Base-by-base conservation (phyloP, 2,329 filamentous ascomycete genomes). In the Tolypocladium endophyticum region DNA sequence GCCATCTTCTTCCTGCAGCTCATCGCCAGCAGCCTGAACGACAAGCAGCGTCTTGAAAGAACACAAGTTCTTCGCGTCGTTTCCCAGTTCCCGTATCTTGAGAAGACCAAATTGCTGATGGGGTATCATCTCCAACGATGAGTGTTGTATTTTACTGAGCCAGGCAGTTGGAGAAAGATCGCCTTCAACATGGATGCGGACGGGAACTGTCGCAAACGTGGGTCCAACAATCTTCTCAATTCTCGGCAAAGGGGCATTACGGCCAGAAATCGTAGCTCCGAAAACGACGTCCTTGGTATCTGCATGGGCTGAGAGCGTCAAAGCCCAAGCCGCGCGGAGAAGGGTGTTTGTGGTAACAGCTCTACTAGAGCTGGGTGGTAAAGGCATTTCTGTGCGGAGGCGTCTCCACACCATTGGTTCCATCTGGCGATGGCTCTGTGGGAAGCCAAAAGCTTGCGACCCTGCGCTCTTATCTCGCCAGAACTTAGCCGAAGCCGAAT, bases 101-200 rank as follows among this genome's bases (percentile, higher is more conserved):
- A 56, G 47, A 52, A 59, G 58, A 33, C 58, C 58, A 28, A 59
- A 52, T 14, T 59, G 58, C 20, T 59, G 58, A 33, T 59, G 58
- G 2, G 55, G 55, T 30, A 56, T 45, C 38, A 45, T 45, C 4
- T 56, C 55, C 4, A 45, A 45, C 23, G 55, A 35, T 9, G 39
- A 43, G 28, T n/a, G 36, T 9, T 56, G 55, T 33, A 56, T 39
- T 14, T 25, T n/a, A 4, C 5, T 20, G 1, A 56, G 14, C 38
- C 39, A 41, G 35, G 45, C 25, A 30, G 14, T 16, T 3, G 45
- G 14, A 20, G 39, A 8, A 25, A 11, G 1, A 11, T 30, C 16
- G 28, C n/a, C 16, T n/a, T 45, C 39, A n/a, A 56, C 30, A 12
- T 33, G 36, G 14, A 56, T 28, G 23, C 55, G 55, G 12, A 56